Conservation (phyloP, 257 asterid genomes). For the Solanum boliviense region DNA sequence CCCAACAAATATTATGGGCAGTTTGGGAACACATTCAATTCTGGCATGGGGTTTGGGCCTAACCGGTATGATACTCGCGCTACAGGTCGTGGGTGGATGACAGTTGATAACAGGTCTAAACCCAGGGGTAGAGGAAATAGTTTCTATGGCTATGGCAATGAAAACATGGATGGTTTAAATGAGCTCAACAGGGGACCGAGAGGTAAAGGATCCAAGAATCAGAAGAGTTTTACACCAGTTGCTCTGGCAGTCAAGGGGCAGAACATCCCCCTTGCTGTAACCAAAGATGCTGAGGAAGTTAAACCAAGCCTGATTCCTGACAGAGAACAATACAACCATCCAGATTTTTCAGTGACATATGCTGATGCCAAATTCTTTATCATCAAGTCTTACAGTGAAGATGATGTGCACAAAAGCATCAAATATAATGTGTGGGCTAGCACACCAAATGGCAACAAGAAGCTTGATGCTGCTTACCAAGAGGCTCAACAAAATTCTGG, state of each 20-base stretch:
- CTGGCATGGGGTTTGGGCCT: constrained; percentile 42
- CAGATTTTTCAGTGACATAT: constrained; percentile 38
- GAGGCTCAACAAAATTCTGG: constrained; percentile 44
- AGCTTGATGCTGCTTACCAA: constrained; percentile 47
- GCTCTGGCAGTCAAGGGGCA: constrained; percentile 49
- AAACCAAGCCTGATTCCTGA: constrained; percentile 21
- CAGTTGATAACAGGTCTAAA: constrained; percentile 42
- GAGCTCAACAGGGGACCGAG: constrained; percentile 74
- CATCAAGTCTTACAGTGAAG: constrained; percentile 65
- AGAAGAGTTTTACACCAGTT: constrained; percentile 34
- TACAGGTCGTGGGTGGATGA: constrained; percentile 45
- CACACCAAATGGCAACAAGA: constrained; percentile 74
- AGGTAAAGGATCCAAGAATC: constrained; percentile 34
- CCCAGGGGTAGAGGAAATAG: constrained; percentile 52
- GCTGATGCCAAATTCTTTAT: constrained; percentile 52
- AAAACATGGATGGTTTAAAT: constrained; percentile 45
- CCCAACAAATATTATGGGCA: constrained; percentile 51
- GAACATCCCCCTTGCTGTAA: constrained; percentile 25
- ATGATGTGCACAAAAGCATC: constrained; percentile 58
- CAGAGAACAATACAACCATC: constrained; percentile 43
- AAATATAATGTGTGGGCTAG: constrained; percentile 75
- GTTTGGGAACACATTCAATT: constrained; percentile 38
- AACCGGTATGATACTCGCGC: constrained; percentile 34
- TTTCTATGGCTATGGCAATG: constrained; percentile 28
- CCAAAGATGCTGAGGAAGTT: constrained; percentile 25